Evolutionary conservation across 805 yeast genomes (phyloP).

Genomic region (Wickerhamiella allomyrinae): DNA sequence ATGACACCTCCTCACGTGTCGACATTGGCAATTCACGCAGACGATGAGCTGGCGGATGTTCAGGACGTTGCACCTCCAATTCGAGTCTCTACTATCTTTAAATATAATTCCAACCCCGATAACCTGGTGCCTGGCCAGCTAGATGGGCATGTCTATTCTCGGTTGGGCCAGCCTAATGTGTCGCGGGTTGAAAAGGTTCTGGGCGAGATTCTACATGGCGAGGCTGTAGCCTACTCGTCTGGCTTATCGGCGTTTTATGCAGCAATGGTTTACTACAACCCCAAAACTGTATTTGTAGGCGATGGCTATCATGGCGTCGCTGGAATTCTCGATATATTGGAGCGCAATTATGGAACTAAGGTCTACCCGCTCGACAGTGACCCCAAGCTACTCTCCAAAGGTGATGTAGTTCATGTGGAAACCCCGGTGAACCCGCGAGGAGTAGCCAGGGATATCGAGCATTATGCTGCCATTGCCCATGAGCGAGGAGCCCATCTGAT

Average conservation of each 20-base stretch:
- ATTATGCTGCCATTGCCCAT: constrained; percentile 60
- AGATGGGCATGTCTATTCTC: constrained; percentile 40
- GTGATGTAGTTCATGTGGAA: constrained; percentile 54
- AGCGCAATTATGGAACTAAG: constrained; percentile 40
- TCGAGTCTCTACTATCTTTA: constrained; percentile 65
- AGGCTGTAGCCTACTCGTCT: constrained; percentile 56
- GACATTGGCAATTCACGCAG: constrained; percentile 46
- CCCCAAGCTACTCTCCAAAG: constrained; percentile 38
- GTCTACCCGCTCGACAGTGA: constrained; percentile 20
- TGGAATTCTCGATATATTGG: constrained; percentile 48
- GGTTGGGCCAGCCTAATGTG: constrained; percentile 62
- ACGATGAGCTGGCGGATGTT: constrained; percentile 32
- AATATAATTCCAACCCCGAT: constrained; percentile 47
- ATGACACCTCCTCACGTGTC: too few relatives aligned
- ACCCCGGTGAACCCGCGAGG: constrained; percentile 86
- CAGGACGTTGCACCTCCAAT: constrained; percentile 53
- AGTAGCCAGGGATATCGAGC: constrained; percentile 42
- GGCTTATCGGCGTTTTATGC: constrained; percentile 78
- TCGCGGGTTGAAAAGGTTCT: constrained; percentile 53
- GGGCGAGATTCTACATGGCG: constrained; percentile 43
- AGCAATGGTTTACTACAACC: constrained; percentile 52
- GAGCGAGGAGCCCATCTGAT: constrained; percentile 55
- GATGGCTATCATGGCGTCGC: constrained; percentile 79
- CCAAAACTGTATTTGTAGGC: constrained; percentile 60
- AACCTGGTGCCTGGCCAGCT: constrained; percentile 32